Base-by-base conservation (phyloP, 768 basidiomycete species). In the Pulveroboletus sp. region DNA sequence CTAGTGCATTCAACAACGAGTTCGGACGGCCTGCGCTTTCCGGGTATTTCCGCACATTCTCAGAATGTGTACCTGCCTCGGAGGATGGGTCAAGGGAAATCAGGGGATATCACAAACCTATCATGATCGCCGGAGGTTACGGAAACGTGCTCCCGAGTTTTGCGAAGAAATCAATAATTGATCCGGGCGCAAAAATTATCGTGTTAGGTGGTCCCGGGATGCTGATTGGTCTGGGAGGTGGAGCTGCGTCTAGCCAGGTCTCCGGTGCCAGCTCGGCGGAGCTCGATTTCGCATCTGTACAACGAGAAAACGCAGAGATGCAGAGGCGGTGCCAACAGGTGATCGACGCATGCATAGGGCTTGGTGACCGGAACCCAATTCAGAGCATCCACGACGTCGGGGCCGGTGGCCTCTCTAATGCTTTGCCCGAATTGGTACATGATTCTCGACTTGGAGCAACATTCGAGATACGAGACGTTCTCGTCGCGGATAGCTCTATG, bases 291-390 rank as follows among this genome's bases (percentile, higher is more conserved):
- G 94, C 94, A 3, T 94, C 91, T 7, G 97, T 99, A 43, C 97
- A 99, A 71, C 77, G 97, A 49, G 97, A 95, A 54, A 99, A 99
- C 65, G 87, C 97, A 5, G 97, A 99, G 74, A 97, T 99, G 90
- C 89, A 99, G 72, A 76, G 97, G 44, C 76, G 97, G 47, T 94
- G 91, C 67, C 97, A 98, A 68, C 93, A 97, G 67, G 97, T 99
- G 42, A 97, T 99, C 56, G 92, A 98, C 54, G 83, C 87, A 0
- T 99, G 97, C 65, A 76, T 87, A 42, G 77, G 77, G 49, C 68
- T 80, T 16, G 75, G 69, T 16, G 70, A 72, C 0, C 65, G 63
- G 39, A 95, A 80, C 60, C 94, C 94, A 2, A 91, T 99, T 51
- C 84, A 93, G 69, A 94, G 91, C 47, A 94, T 99, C 46, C 97